Evolutionary conservation across 148 eudicot genomes (phyloP).

Genomic region (Vaccinium macrocarpon): DNA sequence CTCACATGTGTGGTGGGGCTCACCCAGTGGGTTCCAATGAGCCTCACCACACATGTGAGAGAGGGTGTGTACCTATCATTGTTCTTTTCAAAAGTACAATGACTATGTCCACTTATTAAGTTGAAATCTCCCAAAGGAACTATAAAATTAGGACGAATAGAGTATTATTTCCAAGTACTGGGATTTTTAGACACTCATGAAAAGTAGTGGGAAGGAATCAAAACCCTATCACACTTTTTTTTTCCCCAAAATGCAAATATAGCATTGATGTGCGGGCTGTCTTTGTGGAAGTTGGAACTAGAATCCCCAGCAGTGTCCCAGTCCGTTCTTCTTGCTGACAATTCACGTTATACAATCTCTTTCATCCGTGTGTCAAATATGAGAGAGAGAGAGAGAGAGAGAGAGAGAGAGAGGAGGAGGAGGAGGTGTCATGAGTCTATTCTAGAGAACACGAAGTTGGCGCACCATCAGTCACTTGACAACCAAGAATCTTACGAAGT

Average conservation of each 20-base stretch:
- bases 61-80: too few species aligned
- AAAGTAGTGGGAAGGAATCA: not conserved
- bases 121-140: too few species aligned
- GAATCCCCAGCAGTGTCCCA: not conserved
- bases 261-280: slow-evolving; percentile 1
- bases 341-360: slow-evolving; percentile 3
- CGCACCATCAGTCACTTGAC: not conserved
- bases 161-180: too few species aligned
- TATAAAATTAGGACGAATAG: too few species aligned
- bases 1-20: too few species aligned
- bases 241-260: not conserved
- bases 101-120: too few species aligned
- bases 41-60: too few species aligned
- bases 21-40: too few species aligned
- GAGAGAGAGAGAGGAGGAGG: not conserved
- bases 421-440: not conserved
- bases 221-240: not conserved
- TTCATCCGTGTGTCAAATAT: not conserved
- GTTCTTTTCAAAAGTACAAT: too few species aligned
- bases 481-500: not conserved
- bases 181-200: not conserved
- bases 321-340: not conserved
- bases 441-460: not conserved
- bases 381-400: not conserved
- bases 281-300: not conserved